Evolutionary conservation across 2,329 filamentous ascomycete genomes (phyloP), one percentile per base, ranked within the genome.

Genomic region (Penicillium sp.): DNA sequence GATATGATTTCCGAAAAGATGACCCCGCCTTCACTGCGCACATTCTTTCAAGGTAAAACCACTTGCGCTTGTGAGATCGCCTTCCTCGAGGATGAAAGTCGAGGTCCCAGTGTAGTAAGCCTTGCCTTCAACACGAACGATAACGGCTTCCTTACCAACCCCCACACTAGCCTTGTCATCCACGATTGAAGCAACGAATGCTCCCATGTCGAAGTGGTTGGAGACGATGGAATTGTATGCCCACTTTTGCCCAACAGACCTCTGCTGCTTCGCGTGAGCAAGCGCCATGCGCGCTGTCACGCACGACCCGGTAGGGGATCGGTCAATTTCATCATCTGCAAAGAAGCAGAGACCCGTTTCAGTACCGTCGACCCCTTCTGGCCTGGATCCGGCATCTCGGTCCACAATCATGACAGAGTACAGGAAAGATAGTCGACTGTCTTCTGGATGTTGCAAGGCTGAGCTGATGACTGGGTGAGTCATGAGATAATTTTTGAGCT

Each of bases 241-340:
- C 66, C 74, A 71, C 6, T 65, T 60, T 50, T 74, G 60, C 0
- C 64, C 68, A 2, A 59, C 6, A 1, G 33, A 4, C n/a, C 67
- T 58, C 13, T 60, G 11, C 0, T 69, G 69, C 55, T 75, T 73
- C 2, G 69, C 67, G 63, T 75, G 61, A 16, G 75, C 75, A 7
- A 76, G 64, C 7, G 75, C 74, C 60, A 75, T 68, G 3, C 76
- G 68, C 4, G 75, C 76, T 7, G 73, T 69, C 9, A 78, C 76
- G 54, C 72, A 77, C 14, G 70, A 69, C 2, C 76, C 76, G 10
- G 75, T 77, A 1, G 70, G 74, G 52, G 75, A 74, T 18, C 79
- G 74, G 64, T 85, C 81, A 43, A 83, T 75, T 60, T 82, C 77
- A 54, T 78, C 75, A 31, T 80, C 75, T 0, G 78, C 78, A 59